Evolutionary conservation across 495 filamentous ascomycete genomes (phyloP), one percentile per base, ranked within the genome.

Genomic region (Aspergillus diversus): DNA sequence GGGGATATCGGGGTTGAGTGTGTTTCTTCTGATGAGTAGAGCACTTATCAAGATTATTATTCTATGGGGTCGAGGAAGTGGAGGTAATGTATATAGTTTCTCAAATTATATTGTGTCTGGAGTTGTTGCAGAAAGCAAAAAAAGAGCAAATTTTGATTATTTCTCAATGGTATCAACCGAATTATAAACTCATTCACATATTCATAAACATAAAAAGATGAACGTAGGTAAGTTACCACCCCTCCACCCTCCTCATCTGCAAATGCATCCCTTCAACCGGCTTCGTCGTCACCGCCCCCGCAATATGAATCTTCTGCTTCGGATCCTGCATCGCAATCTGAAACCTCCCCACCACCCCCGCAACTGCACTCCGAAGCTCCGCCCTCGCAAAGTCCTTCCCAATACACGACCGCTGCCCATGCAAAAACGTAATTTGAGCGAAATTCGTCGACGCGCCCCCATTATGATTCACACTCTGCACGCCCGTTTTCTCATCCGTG

Each of bases 181-280:
- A 47, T n/a, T 46, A 32, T 5, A 54, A 15, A 47, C 1, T 55
- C 7, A 12, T n/a, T 57, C 7, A 21, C 17, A 51, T 51, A 49
- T 16, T 27, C 7, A 17, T n/a, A 21, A 27, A 3, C 3, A n/a
- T 43, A 12, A 55, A 13, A 17, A 11, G 17, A 39, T 33, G 31
- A 31, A 8, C 3, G 11, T 34, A 7, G 34, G 12, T 17, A 4
- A 35, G 33, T 17, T 73, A 92, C 90, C 89, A 92, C 5, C 83
- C 89, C 33, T 86, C 83, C 49, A 92, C 69, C 39, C 83, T 72
- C 65, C 73, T 84, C 70, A 87, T 80, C 69, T 75, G 80, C 55
- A 91, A 74, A 71, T 83, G 77, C 81, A 94, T 75, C 9, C 90
- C 90, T 33, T 84, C 84, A 4, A 76, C 76, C 1, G 90, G 90